These are phyloP conservation scores for Phialophora expanda DNA, from an alignment of 2,329 filamentous ascomycete genomes.

Conservation along the genomic window DNA sequence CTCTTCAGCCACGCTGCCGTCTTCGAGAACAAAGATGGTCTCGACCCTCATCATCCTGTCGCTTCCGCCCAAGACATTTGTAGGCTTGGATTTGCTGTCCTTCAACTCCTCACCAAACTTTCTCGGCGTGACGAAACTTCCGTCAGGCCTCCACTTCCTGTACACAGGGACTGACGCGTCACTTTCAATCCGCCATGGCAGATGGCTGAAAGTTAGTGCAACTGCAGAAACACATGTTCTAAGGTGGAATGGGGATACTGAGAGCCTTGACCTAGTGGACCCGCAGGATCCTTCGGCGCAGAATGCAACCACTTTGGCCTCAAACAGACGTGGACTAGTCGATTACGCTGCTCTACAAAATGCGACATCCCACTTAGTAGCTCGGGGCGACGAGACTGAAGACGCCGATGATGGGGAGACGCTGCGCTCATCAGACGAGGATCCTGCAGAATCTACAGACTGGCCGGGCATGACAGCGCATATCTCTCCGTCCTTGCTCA, in stretches of 20 bases:
- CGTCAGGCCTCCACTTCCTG: slow-evolving; percentile 64
- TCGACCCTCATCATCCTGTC: slow-evolving; percentile 51
- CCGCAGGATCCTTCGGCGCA: slow-evolving; percentile 48
- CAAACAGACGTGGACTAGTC: slow-evolving; percentile 39
- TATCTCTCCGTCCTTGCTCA: slow-evolving; percentile 49
- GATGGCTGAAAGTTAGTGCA: slow-evolving; percentile 53
- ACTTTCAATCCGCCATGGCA: slow-evolving; percentile 65
- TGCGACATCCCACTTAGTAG: slow-evolving; percentile 33
- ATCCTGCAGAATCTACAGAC: slow-evolving; percentile 38
- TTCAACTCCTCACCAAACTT: slow-evolving; percentile 68
- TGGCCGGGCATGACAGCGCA: slow-evolving; percentile 60
- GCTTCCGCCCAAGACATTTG: slow-evolving; percentile 55
- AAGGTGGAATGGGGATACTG: slow-evolving; percentile 57
- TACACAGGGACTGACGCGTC: slow-evolving; percentile 64
- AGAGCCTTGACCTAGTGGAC: slow-evolving; percentile 46
- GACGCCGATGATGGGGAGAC: slow-evolving; percentile 4
- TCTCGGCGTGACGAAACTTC: slow-evolving; percentile 64
- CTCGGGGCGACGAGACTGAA: slow-evolving; percentile 11
- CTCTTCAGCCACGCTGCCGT: slow-evolving; percentile 1
- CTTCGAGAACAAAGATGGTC: not conserved
- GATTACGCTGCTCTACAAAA: slow-evolving; percentile 35
- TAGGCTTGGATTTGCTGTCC: slow-evolving; percentile 61
- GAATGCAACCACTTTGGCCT: slow-evolving; percentile 56
- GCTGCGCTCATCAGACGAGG: slow-evolving; percentile 40
- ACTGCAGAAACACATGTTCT: slow-evolving; percentile 50